Conservation (phyloP, 2,329 filamentous ascomycete genomes). For the Monosporascus cannonballus region DNA sequence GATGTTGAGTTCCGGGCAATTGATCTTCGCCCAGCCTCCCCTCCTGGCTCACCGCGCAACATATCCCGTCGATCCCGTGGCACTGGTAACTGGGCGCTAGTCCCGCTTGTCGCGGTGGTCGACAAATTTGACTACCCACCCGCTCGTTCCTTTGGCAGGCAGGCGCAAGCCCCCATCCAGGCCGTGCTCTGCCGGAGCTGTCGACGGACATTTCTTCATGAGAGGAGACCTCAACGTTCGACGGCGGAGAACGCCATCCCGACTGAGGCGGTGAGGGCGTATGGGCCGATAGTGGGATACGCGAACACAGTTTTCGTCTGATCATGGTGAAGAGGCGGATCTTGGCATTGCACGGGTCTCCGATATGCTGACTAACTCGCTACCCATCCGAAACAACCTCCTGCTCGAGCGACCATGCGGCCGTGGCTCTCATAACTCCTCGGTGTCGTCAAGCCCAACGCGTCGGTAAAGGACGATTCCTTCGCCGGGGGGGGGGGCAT, state of each 20-base stretch:
- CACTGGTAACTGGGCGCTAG: no score
- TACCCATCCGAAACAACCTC: neutral
- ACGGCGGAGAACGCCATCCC: neutral
- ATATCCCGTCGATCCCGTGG: no score
- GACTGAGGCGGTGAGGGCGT: neutral
- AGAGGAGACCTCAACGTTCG: neutral
- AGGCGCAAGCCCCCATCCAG: neutral
- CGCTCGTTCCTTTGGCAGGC: neutral
- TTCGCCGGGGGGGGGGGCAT: no score
- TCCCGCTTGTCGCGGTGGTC: neutral
- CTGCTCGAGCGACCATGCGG: neutral
- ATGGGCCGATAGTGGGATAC: neutral
- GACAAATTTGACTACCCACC: neutral
- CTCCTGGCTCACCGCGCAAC: no score
- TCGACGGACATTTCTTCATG: neutral
- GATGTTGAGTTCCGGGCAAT: no score
- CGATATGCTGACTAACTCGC: neutral
- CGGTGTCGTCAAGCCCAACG: neutral
- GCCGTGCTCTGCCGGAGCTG: neutral
- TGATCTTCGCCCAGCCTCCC: no score
- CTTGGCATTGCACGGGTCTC: neutral
- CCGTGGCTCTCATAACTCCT: neutral
- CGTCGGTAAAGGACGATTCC: neutral
- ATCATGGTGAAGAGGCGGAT: neutral
- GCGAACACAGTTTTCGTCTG: neutral